phyloP scores from a whole-genome alignment of 148 eudicot species.

The Arbutus unedo region DNA sequence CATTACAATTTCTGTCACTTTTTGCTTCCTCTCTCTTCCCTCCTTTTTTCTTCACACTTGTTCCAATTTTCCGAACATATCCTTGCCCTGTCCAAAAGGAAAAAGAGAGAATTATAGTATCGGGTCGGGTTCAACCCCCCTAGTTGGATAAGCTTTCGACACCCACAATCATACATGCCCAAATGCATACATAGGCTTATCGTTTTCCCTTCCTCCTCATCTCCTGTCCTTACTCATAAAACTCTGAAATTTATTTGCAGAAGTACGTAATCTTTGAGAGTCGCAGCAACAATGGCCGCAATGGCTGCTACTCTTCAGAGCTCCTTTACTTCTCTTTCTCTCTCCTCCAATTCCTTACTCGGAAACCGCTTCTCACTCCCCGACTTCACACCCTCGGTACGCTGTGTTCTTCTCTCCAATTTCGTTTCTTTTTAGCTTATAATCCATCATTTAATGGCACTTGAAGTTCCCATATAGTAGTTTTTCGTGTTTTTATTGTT shows the following conservation, averaged over 20 bases:
- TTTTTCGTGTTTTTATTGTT: background rate
- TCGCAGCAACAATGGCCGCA: constrained; percentile 21
- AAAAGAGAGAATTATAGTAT: no score
- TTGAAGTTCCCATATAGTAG: background rate
- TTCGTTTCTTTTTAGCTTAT: background rate
- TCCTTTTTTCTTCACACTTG: background rate
- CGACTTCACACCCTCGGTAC: constrained; percentile 39
- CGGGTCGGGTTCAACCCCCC: constrained; percentile 3
- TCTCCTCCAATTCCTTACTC: constrained; percentile 65
- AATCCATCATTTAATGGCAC: background rate
- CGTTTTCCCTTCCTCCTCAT: background rate
- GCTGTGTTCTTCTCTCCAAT: background rate
- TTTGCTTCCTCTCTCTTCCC: background rate
- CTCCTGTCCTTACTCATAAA: no score
- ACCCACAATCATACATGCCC: background rate
- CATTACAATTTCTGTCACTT: no score
- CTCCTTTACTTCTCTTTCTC: constrained; percentile 71
- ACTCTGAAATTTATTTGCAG: background rate
- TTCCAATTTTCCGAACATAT: background rate
- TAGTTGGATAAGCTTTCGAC: background rate
- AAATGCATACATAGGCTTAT: background rate
- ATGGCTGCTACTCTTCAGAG: constrained; percentile 66
- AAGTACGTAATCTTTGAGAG: constrained; percentile 5
- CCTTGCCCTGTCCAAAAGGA: background rate
- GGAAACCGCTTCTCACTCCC: constrained; percentile 61